Base-by-base conservation (phyloP, 2,329 filamentous ascomycete genomes). In the Sclerotinia trifoliorum region DNA sequence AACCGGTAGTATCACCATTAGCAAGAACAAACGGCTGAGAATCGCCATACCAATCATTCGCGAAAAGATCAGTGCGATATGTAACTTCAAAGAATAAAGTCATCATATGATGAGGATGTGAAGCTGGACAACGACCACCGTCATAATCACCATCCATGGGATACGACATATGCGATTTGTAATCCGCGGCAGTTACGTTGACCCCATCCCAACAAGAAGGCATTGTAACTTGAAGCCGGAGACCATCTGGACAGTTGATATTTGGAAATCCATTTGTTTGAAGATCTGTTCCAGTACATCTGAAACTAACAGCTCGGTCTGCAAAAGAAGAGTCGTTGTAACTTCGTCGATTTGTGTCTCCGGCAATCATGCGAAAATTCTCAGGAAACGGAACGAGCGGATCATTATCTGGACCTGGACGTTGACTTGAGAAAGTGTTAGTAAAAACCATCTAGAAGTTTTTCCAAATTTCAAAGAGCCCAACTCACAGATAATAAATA, bases 181-280 rank as follows among this genome's bases (percentile, higher is more conserved):
- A 85, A 75, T 88, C 80, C 0, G 79, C 65, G 5, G 81, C 81
- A 73, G 88, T 86, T 32, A 86, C 74, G 71, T 87, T 82, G 61
- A 80, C 79, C 49, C 87, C 87, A 69, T 90, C 82, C 87, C 87
- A 89, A 79, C 87, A 89, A 58, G 68, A 73, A 0, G 85, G 86
- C 76, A 88, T 88, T 74, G 82, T 83, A 32, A 87, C 79, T 72
- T 88, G 83, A 15, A 82, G 80, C 48, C 85, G 82, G 42, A 83
- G 79, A 58, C 85, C 81, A 49, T 81, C 77, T 17, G 81, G 80
- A 74, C 87, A 89, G 68, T 83, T 84, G 68, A 81, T 80, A 70
- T 81, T 80, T 2, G 86, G 87, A 46, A 90, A 81, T 8, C 79
- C 78, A 3, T 80, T 83, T 65, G 87, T 83, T 51, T 79, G 77